Base-by-base conservation (phyloP, 2,329 filamentous ascomycete genomes). In the Apiospora pterosperma region DNA sequence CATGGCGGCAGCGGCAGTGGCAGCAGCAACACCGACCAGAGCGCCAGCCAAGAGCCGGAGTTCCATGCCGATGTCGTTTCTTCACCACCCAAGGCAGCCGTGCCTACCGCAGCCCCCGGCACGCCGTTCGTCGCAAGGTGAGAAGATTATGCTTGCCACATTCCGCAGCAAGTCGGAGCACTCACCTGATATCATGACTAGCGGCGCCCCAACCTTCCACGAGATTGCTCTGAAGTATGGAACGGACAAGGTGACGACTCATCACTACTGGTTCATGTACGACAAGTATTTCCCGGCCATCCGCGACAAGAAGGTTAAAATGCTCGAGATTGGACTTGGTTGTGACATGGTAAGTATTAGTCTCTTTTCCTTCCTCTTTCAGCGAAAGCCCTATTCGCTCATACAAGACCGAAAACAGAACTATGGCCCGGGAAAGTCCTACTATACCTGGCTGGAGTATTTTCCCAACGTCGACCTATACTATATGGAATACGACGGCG, bases 291-390 rank as follows among this genome's bases (percentile, higher is more conserved):
- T 80, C 3, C 69, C 72, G 1, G 64, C 69, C 1, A 65, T 76
- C 25, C 74, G 76, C 41, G 70, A 75, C 63, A 67, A 71, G 44
- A 72, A 66, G 36, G 23, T 79, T 62, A 80, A 79, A 67, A 73
- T 80, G 68, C 76, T 81, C 5, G 77, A 80, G 62, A 79, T 80
- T 61, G 77, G 78, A 1, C 75, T 80, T 7, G 78, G 78, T 11
- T 81, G 79, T 68, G 74, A 76, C 61, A 76, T 77, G 71, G 75
- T 76, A 64, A 64, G 64, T 58, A n/a, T 41, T 36, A 36, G n/a
- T 14, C 44, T 25, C 12, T 21, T 23, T 10, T 62, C 25, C n/a
- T 41, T n/a, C 11, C 10, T 31, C 34, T 6, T n/a, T n/a, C 28
- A 11, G 48, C 25, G 25, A 55, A 23, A 42, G 8, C n/a, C n/a